These are phyloP conservation scores for Peronosclerospora sorghi DNA, from an alignment of 352 stramenopile species.

Conservation along the genomic window DNA sequence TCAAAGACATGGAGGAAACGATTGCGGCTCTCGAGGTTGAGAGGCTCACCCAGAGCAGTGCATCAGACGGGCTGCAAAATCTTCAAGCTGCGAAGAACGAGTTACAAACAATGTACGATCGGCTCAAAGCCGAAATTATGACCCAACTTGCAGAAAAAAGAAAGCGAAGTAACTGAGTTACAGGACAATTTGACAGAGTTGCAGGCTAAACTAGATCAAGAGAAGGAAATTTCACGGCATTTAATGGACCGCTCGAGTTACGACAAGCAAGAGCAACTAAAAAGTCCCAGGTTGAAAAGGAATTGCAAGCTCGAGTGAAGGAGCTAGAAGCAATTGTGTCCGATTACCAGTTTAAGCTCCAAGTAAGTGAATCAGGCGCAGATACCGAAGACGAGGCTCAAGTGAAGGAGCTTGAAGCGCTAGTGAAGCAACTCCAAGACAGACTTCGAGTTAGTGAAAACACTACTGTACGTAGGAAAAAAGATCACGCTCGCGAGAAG, in stretches of 20 bases:
- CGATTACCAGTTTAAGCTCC: too few species aligned
- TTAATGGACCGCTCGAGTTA: too few species aligned
- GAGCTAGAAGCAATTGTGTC: too few species aligned
- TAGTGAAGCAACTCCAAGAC: too few species aligned
- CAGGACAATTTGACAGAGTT: constrained; percentile 39
- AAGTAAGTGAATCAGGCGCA: constrained; percentile 20
- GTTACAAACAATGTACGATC: constrained; percentile 25
- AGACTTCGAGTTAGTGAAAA: too few species aligned
- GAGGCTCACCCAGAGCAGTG: constrained; percentile 13
- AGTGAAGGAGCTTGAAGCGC: too few species aligned
- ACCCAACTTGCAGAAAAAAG: constrained; percentile 27
- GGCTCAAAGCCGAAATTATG: constrained; percentile 29
- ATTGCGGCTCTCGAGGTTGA: constrained; percentile 24
- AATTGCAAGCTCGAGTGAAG: too few species aligned
- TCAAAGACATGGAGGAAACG: constrained; percentile 32
- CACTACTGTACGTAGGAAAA: too few species aligned
- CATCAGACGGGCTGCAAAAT: constrained; percentile 8
- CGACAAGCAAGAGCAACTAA: too few species aligned
- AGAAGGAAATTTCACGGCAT: constrained; percentile 34
- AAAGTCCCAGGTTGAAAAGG: too few species aligned
- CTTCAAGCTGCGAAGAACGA: constrained; percentile 20
- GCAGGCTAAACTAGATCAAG: constrained; percentile 48
- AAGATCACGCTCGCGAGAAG: too few species aligned
- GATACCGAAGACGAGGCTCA: constrained; percentile 22
- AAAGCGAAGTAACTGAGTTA: constrained; percentile 20